Conservation (phyloP, 805 yeast species). For the Aciculoconidium aculeatum region DNA sequence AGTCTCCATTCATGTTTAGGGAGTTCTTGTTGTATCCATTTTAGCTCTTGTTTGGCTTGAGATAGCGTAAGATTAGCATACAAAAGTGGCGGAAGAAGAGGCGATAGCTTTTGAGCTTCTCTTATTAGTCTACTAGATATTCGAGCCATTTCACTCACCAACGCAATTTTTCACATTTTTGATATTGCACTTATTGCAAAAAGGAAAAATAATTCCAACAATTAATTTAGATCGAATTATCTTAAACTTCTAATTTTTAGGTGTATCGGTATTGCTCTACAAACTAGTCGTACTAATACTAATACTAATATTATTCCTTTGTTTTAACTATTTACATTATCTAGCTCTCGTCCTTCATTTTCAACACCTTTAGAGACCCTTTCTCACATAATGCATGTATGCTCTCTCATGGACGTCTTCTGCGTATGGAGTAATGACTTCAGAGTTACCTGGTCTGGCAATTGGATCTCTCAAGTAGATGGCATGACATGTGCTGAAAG, state of each 20-base stretch:
- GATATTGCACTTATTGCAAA: too few species aligned
- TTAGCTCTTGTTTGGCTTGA: conserved; percentile 50
- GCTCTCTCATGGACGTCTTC: conserved; percentile 85
- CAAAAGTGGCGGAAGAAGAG: conserved; percentile 28
- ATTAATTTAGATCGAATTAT: background rate
- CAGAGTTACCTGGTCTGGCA: conserved; percentile 94
- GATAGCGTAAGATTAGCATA: conserved; percentile 23
- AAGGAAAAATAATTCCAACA: background rate
- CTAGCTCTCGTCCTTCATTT: background rate
- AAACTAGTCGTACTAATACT: too few species aligned
- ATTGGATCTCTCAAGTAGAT: conserved; percentile 96
- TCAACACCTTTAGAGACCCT: conserved; percentile 40
- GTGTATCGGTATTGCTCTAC: too few species aligned
- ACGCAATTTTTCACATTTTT: too few species aligned
- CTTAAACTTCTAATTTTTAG: too few species aligned
- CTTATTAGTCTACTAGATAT: conserved; percentile 22
- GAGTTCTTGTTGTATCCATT: conserved; percentile 60
- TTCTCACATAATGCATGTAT: conserved; percentile 85
- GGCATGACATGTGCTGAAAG: conserved; percentile 90
- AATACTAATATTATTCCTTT: too few species aligned
- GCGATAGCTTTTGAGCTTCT: conserved; percentile 21
- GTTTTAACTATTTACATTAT: background rate
- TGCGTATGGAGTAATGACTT: conserved; percentile 87
- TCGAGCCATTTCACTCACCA: conserved; percentile 29
- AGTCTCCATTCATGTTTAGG: conserved; percentile 38